These are phyloP conservation scores for Pseudotsuga menziesii DNA, from an alignment of 75 land plant species.

Conservation along the genomic window DNA sequence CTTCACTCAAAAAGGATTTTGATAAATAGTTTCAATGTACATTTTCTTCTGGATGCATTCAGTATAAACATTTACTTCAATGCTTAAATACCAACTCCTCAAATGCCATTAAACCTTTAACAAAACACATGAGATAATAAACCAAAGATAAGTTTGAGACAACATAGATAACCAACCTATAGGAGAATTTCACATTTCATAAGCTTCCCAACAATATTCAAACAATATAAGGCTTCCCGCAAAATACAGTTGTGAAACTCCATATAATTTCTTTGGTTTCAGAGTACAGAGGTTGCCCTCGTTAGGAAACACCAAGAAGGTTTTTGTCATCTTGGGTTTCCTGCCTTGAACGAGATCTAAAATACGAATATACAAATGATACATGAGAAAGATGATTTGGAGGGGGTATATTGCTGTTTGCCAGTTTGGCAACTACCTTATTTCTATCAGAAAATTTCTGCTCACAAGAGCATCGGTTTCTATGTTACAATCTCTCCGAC, in stretches of 20 bases:
- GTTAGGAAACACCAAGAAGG: not conserved
- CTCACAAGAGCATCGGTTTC: not conserved
- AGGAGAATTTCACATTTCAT: not conserved
- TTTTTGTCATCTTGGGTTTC: not conserved
- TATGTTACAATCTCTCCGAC: not conserved
- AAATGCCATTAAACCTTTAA: not conserved
- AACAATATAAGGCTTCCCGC: not conserved
- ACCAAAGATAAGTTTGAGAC: not conserved
- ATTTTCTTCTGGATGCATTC: not conserved
- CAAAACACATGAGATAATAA: not conserved
- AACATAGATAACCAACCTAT: not conserved
- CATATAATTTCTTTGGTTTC: not conserved
- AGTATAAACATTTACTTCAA: not conserved
- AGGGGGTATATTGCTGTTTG: not conserved
- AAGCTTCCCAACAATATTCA: not conserved
- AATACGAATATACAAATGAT: not conserved
- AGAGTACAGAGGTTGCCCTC: not conserved
- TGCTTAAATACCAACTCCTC: not conserved
- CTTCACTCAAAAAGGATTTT: too few relatives aligned
- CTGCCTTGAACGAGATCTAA: not conserved
- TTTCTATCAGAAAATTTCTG: not conserved
- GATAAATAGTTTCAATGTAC: not conserved
- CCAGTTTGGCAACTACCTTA: slow-evolving; percentile 1
- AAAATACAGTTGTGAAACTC: not conserved
- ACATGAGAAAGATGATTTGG: slow-evolving; percentile 1